Base-by-base conservation (phyloP, 1,284 basidiomycete species). In the Sphaerobolus stellatus region DNA sequence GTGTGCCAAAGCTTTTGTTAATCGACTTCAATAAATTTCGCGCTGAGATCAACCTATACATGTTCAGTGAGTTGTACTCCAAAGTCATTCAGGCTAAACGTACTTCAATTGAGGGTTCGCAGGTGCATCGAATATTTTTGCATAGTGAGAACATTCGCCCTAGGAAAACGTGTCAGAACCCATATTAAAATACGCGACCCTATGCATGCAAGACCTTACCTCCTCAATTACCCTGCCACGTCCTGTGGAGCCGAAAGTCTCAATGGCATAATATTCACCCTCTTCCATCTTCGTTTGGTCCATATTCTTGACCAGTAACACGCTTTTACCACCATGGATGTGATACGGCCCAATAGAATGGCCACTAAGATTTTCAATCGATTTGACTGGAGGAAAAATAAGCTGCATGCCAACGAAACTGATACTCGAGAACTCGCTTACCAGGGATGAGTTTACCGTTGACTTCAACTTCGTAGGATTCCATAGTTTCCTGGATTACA, bases 241-340 rank as follows among this genome's bases (percentile, higher is more conserved):
- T n/a, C 97, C 97, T 0, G 96, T 99, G 24, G 90, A 92, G 22
- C 97, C 97, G 71, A 99, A 99, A 0, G 97, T 99, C 73, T 99
- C 97, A 59, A 99, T 98, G 14, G 97, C 97, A 69, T 94, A 99
- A 71, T 98, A 97, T 68, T 99, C 97, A 33, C 94, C 96, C 72
- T 99, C 97, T 69, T 99, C 97, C 97, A 99, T 99, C 75, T 93
- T 97, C 20, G 90, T 93, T 64, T 86, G 82, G 69, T 96, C 92
- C 52, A 86, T 81, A 58, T 91, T 93, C 71, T 90, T 92, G 41
- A 98, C 92, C 54, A 98, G 84, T 43, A 92, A 81, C 0, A 99
- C 88, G 0, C 89, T 92, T 74, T 99, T 99, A 22, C 83, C 78
- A 8, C 79, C 91, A 66, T 98, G 94, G 58, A 98, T 97, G 61